These are phyloP conservation scores for Stagonosporopsis cucurbitacearum DNA, from an alignment of 2,329 filamentous ascomycete species.

Conservation along the genomic window DNA sequence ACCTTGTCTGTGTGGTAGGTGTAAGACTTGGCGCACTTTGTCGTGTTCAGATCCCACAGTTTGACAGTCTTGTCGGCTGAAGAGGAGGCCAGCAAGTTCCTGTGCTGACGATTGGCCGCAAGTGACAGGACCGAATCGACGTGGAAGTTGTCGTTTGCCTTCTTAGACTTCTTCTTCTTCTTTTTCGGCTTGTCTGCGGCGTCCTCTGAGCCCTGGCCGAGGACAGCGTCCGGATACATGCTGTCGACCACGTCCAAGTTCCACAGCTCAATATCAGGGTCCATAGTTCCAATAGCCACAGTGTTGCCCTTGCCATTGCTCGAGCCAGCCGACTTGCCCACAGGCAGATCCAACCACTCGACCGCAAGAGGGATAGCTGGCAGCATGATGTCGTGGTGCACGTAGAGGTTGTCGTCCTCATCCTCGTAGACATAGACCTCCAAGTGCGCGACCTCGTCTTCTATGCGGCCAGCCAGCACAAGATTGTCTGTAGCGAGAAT, in stretches of 20 bases:
- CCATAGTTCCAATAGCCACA: conserved; percentile 94
- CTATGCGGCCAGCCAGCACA: conserved; percentile 88
- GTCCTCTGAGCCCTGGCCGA: conserved; percentile 70
- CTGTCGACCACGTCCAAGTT: conserved; percentile 93
- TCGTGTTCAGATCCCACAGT: conserved; percentile 93
- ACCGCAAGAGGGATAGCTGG: conserved; percentile 94
- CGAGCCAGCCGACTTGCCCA: conserved; percentile 64
- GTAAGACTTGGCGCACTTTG: conserved; percentile 94
- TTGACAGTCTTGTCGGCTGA: conserved; percentile 98
- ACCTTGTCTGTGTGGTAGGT: conserved; percentile 97
- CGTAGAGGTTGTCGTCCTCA: conserved; percentile 92
- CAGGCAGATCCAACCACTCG: conserved; percentile 94
- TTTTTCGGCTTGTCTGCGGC: conserved; percentile 69
- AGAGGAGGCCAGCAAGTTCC: conserved; percentile 90
- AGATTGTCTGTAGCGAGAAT: conserved; percentile 93
- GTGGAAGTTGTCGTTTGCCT: conserved; percentile 89
- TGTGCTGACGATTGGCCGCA: conserved; percentile 89
- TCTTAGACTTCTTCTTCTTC: conserved; percentile 89
- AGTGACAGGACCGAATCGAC: conserved; percentile 92
- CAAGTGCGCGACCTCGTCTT: conserved; percentile 95
- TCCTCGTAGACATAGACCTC: conserved; percentile 99
- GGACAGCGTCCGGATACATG: conserved; percentile 97
- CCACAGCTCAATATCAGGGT: conserved; percentile 98
- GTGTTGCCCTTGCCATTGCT: conserved; percentile 81
- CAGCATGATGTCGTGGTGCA: conserved; percentile 99